Conservation (phyloP, 768 basidiomycete species). For the Lactifluus subvellereus region DNA sequence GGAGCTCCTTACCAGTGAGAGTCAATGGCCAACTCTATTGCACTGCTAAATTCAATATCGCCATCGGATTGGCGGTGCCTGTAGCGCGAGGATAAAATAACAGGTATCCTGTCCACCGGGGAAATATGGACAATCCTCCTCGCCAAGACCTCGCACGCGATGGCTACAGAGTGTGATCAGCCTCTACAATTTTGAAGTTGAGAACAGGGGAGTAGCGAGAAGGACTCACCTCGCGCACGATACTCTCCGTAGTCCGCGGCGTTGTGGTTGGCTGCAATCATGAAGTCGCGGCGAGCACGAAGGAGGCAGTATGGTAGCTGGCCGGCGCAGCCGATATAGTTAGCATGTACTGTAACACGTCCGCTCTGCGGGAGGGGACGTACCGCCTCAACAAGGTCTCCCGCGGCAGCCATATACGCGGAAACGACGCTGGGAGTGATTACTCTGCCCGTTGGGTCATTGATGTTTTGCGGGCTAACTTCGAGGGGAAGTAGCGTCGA, state of each 20-base stretch:
- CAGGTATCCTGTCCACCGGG: slow-evolving; percentile 54
- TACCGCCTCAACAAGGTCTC: slow-evolving; percentile 86
- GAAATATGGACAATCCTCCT: slow-evolving; percentile 69
- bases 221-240: slow-evolving; percentile 56
- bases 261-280: slow-evolving; percentile 74
- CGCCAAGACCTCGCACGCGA: slow-evolving; percentile 81
- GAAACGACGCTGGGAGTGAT: slow-evolving; percentile 77
- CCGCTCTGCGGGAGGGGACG: background rate
- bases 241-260: slow-evolving; percentile 88
- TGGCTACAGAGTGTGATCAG: slow-evolving; percentile 40
- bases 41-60: slow-evolving; percentile 70
- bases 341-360: background rate
- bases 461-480: slow-evolving; percentile 59
- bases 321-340: background rate
- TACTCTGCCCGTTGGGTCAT: slow-evolving; percentile 73
- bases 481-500: slow-evolving; percentile 73
- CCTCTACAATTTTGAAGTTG: background rate
- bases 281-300: slow-evolving; percentile 71
- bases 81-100: slow-evolving; percentile 76
- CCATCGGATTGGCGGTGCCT: slow-evolving; percentile 68
- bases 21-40: slow-evolving; percentile 89
- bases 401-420: slow-evolving; percentile 74
- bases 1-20: slow-evolving; percentile 60
- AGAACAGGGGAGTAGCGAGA: background rate
- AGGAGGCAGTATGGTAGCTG: slow-evolving; percentile 81